These are phyloP conservation scores for Symbiodinium natans DNA, from an alignment of 73 alveolate genomes.

Conservation along the genomic window DNA sequence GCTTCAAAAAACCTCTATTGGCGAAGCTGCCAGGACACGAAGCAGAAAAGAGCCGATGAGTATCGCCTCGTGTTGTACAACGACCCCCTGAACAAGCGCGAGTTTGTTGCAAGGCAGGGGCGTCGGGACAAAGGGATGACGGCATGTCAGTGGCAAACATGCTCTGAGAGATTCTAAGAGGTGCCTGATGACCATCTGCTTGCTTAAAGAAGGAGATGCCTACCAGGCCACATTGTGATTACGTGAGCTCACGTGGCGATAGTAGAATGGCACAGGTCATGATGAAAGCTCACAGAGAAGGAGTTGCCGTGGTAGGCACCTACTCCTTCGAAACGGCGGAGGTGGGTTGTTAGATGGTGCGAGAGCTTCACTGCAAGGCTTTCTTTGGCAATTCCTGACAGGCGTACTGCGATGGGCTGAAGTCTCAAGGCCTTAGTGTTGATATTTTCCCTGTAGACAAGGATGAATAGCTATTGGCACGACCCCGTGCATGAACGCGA, in stretches of 20 bases:
- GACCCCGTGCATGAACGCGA: background rate
- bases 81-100: slow-evolving; percentile 91
- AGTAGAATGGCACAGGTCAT: slow-evolving; percentile 6
- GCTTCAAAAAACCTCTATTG: too few species aligned
- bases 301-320: slow-evolving; percentile 83
- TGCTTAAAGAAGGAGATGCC: slow-evolving; percentile 82
- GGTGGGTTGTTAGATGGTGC: background rate
- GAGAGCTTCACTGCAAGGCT: background rate
- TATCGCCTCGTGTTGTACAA: slow-evolving; percentile 74
- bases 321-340: slow-evolving; percentile 75
- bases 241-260: too few species aligned
- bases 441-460: slow-evolving; percentile 76
- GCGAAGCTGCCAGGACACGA: slow-evolving; percentile 30
- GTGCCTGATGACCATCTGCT: slow-evolving; percentile 89
- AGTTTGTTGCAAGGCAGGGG: slow-evolving; percentile 66
- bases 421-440: slow-evolving; percentile 78
- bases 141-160: background rate
- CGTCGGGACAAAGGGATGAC: background rate
- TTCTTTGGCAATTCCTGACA: background rate
- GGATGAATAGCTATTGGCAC: slow-evolving; percentile 22
- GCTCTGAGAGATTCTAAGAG: background rate
- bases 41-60: slow-evolving; percentile 80
- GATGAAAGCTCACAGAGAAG: slow-evolving; percentile 86
- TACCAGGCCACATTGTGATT: slow-evolving; percentile 8
- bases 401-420: slow-evolving; percentile 80